phyloP scores from a whole-genome alignment of 2,329 filamentous ascomycete species.

The Pseudogymnoascus sp. region DNA sequence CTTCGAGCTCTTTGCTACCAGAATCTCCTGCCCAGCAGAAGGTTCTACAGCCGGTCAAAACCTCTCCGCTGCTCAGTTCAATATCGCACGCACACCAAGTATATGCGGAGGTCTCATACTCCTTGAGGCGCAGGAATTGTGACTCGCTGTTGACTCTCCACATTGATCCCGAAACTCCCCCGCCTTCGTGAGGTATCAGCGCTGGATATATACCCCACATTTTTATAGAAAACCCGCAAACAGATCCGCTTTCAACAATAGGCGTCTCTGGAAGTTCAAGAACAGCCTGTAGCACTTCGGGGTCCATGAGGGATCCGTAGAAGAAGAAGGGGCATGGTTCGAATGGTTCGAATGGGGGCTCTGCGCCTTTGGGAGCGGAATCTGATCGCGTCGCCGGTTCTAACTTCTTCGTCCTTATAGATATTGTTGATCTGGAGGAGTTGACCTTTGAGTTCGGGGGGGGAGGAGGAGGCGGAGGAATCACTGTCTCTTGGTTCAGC shows the following conservation, averaged over 20 bases:
- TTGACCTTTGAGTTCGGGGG: not conserved
- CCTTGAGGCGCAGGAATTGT: not conserved
- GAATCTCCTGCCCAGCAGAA: not conserved
- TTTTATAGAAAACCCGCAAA: constrained; percentile 24
- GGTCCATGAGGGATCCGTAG: constrained; percentile 29
- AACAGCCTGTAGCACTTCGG: constrained; percentile 26
- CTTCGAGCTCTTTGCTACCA: not conserved
- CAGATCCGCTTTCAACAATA: constrained; percentile 19
- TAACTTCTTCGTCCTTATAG: not conserved
- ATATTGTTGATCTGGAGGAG: not conserved
- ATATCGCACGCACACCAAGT: not conserved
- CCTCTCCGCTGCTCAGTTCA: not conserved
- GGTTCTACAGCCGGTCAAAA: not conserved
- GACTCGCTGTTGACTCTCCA: not conserved
- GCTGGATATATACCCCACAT: constrained; percentile 31
- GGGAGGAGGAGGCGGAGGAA: not conserved
- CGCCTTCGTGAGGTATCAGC: not conserved
- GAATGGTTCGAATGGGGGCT: constrained; percentile 20
- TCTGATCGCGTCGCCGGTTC: not conserved
- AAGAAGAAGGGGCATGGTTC: constrained; percentile 27
- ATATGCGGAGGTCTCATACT: not conserved
- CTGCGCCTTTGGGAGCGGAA: too few relatives aligned
- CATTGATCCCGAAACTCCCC: not conserved
- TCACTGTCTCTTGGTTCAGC: not conserved
- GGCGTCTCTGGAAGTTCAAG: constrained; percentile 22